phyloP scores from a whole-genome alignment of 2,329 filamentous ascomycete species.

The Emergomyces orientalis region DNA sequence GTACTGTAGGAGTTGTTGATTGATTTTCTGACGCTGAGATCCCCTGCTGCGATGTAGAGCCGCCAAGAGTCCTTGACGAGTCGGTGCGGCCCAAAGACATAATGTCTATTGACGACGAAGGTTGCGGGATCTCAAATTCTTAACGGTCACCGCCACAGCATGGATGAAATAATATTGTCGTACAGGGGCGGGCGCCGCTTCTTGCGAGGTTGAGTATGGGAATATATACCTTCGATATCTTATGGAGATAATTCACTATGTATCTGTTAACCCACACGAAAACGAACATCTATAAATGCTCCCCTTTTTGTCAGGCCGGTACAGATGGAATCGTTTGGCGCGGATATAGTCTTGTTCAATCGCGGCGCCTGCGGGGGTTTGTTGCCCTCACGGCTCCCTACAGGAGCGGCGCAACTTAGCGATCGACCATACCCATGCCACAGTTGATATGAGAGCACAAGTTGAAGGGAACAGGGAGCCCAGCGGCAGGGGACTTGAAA shows the following conservation, averaged over 20 bases:
- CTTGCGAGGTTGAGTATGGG: background rate
- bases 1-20: constrained; percentile 18
- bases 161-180: constrained; percentile 32
- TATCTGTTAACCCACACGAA: background rate
- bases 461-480: constrained; percentile 5
- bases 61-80: constrained; percentile 27
- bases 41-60: constrained; percentile 24
- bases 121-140: constrained; percentile 30
- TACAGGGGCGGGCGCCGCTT: constrained; percentile 4
- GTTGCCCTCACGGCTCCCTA: constrained; percentile 21
- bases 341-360: constrained; percentile 22
- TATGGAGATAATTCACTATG: background rate
- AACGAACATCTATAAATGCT: background rate
- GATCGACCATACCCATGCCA: constrained; percentile 21
- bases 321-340: background rate
- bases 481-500: background rate
- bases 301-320: background rate
- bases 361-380: constrained; percentile 21
- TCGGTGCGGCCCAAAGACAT: constrained; percentile 40
- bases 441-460: constrained; percentile 2
- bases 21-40: constrained; percentile 18
- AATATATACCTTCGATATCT: background rate
- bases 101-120: constrained; percentile 25
- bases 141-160: constrained; percentile 35
- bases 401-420: constrained; percentile 21